Evolutionary conservation across 2,329 filamentous ascomycete species (phyloP), one percentile per base, ranked within the genome.

Genomic region (Pestalotiopsis fici): DNA sequence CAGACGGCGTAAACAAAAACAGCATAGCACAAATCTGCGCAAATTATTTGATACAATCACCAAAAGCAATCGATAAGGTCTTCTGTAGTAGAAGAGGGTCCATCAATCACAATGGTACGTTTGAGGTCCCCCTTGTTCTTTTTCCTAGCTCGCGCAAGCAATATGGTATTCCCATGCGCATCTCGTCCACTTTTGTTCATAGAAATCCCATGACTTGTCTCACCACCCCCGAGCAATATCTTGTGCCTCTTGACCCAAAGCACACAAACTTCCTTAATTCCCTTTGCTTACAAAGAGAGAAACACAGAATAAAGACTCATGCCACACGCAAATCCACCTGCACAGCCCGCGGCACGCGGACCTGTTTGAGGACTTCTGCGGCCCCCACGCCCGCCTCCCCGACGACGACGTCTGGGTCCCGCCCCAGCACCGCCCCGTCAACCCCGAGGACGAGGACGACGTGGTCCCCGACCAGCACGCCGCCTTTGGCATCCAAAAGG

Each of bases 401-500:
- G 83, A 86, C 69, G 93, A 96, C 80, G 92, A 95, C 66, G 93
- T 96, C 76, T 92, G 93, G 78, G 91, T 97, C n/a, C 89, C 91
- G 39, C 89, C 89, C 7, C 88, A 93, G 69, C 89, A 94, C 76
- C 92, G 94, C 77, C 93, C 93, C 54, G 86, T 94, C 75, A 95
- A 96, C 77, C 93, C 93, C 0, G 93, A 96, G 79, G 93, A 96
- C 77, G 93, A 96, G 80, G 93, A 96, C 76, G 93, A 96, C 75
- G 91, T 96, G 3, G 93, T 96, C 4, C 93, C 93, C 0, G 93
- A 96, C 78, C 93, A 96, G 81, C 93, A 96, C 76, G 93, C 93
- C 13, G 93, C 93, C 0, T 96, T 96, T 77, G 93, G 93, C 50
- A 96, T 97, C 74, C 90, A 93, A 78, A 88, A 92, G 72, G 93